phyloP scores from a whole-genome alignment of 768 basidiomycete genomes.

The Hericium coralloides region DNA sequence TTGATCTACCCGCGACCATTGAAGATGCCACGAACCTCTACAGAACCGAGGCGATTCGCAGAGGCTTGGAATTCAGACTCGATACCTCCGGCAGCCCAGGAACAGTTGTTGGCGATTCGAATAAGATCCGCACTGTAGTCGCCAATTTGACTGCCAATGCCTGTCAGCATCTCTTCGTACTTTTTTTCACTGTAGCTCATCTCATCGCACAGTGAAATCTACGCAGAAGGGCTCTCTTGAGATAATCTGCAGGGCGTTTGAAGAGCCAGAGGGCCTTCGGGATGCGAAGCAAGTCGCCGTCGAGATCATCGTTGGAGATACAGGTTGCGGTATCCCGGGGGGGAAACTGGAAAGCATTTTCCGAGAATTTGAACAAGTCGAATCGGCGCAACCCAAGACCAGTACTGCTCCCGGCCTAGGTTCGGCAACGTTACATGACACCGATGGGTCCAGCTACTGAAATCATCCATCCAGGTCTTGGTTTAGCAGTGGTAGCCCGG shows the following conservation, averaged over 20 bases:
- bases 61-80: constrained; percentile 49
- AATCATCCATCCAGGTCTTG: constrained; percentile 38
- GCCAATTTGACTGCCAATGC: constrained; percentile 75
- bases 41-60: constrained; percentile 53
- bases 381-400: constrained; percentile 35
- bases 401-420: constrained; percentile 36
- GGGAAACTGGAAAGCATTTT: constrained; percentile 69
- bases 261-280: constrained; percentile 43
- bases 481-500: constrained; percentile 71
- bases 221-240: constrained; percentile 53
- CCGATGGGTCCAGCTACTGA: not conserved
- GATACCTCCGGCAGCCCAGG: constrained; percentile 45
- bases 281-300: constrained; percentile 41
- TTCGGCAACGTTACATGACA: constrained; percentile 15
- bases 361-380: constrained; percentile 73
- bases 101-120: constrained; percentile 61
- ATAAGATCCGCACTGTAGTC: constrained; percentile 68
- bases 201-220: constrained; percentile 49
- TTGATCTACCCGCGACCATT: constrained; percentile 54
- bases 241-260: constrained; percentile 43
- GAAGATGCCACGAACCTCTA: constrained; percentile 56
- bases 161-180: constrained; percentile 29
- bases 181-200: not conserved
- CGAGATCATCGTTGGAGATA: constrained; percentile 64
- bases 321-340: constrained; percentile 60